A percentile compares a stretch with the other conserved stretches of the same genome.
Conservation (phyloP, 1,284 basidiomycete species). For the Cryptococcus deneoformans region DNA sequence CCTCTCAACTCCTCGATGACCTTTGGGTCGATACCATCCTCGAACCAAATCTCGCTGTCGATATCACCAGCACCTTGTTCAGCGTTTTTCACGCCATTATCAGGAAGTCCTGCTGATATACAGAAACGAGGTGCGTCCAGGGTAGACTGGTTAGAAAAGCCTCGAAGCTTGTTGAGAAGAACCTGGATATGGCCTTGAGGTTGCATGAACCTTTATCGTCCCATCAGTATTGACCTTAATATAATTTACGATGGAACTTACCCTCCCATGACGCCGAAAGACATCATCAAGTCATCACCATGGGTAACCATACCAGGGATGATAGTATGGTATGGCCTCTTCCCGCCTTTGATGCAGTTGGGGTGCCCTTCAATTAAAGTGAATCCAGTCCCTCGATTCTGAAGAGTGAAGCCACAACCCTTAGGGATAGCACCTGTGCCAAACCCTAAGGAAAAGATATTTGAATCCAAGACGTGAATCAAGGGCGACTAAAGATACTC, state of each 20-base stretch:
- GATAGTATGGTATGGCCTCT: conserved; percentile 93
- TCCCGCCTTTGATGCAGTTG: conserved; percentile 74
- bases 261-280: conserved; percentile 85
- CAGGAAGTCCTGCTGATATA: conserved; percentile 78
- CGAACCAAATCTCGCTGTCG: conserved; percentile 81
- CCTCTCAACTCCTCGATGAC: conserved; percentile 61
- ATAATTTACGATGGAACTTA: conserved; percentile 11
- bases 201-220: conserved; percentile 71
- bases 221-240: neutral
- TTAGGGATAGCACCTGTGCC: conserved; percentile 72
- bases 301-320: conserved; percentile 82
- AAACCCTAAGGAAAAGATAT: conserved; percentile 46
- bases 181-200: conserved; percentile 84
- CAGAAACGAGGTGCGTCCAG: conserved; percentile 91
- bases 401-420: conserved; percentile 92
- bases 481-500: neutral
- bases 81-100: conserved; percentile 54
- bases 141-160: conserved; percentile 73
- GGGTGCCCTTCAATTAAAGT: conserved; percentile 74
- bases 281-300: conserved; percentile 78
- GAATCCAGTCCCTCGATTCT: conserved; percentile 89
- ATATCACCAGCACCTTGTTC: conserved; percentile 60
- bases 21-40: conserved; percentile 69
- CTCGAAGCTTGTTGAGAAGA: conserved; percentile 83
- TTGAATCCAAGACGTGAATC: neutral